Percentiles rank a stretch among this genome's conserved stretches.
phyloP scores from a whole-genome alignment of 1,284 basidiomycete genomes.

The Fomitopsis betulina region DNA sequence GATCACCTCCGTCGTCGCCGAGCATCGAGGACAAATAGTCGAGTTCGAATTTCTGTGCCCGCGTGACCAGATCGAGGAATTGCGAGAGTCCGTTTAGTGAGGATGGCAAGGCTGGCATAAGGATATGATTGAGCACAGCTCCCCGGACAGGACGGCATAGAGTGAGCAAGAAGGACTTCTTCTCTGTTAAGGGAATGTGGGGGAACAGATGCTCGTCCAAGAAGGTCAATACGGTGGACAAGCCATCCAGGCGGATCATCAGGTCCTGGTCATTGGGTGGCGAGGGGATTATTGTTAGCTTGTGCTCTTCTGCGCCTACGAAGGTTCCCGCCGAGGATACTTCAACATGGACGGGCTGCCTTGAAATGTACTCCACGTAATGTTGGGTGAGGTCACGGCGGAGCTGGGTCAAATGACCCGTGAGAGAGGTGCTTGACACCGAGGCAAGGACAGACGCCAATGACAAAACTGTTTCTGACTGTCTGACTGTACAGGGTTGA shows the following conservation, averaged over 20 bases:
- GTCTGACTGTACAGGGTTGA: constrained; percentile 40
- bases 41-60: constrained; percentile 61
- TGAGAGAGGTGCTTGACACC: constrained; percentile 49
- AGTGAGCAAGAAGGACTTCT: constrained; percentile 41
- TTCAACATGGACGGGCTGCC: constrained; percentile 43
- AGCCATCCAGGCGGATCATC: constrained; percentile 42
- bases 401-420: constrained; percentile 51
- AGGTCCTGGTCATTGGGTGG: constrained; percentile 38
- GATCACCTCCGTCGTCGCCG: constrained; percentile 44
- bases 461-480: constrained; percentile 45
- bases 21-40: constrained; percentile 46
- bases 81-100: constrained; percentile 50
- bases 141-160: constrained; percentile 54
- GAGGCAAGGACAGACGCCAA: constrained; percentile 57
- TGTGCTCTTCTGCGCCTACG: constrained; percentile 33
- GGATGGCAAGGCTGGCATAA: constrained; percentile 64
- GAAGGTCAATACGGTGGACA: constrained; percentile 53
- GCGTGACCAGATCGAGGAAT: constrained; percentile 54
- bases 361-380: constrained; percentile 55
- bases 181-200: constrained; percentile 44
- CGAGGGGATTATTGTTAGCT: constrained; percentile 41
- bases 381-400: constrained; percentile 59
- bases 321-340: constrained; percentile 30
- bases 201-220: constrained; percentile 50
- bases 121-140: constrained; percentile 58